Base-by-base conservation (phyloP, 257 asterid genomes). In the Echium plantagineum region DNA sequence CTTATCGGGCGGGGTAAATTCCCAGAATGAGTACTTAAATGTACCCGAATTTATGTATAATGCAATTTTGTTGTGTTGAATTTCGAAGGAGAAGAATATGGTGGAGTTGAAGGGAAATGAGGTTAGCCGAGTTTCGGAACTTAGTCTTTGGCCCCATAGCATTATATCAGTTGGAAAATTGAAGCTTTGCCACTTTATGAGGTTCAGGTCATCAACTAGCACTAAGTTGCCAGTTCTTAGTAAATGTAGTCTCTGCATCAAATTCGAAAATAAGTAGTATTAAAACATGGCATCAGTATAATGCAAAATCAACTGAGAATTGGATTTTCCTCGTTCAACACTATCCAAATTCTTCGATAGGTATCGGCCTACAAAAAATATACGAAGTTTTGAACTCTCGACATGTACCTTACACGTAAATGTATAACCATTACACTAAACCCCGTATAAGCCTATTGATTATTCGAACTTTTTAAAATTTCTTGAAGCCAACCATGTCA, bases 81-180 rank as follows among this genome's bases (percentile, higher is more conserved):
- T 83, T 55, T 87, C 90, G 67, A 87, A 66, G 5, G 96, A 84
- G 61, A 81, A 87, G 70, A 78, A 87, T 21, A 81, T 48, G 7
- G 76, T 72, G 19, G 87, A 77, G 72, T 80, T 80, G 58, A 46
- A 17, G 8, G 94, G 81, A 78, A 85, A 86, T 21, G 97, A 78
- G 3, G 94, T 86, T 64, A 87, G 61, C 65, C 90, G 75, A 55
- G 97, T 90, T 69, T 67, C 78, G 9, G 95, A 81, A 68, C 97
- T 90, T 49, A 90, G 72, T 59, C 94, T 78, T 62, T 90, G 97
- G 7, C 96, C 96, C 96, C 94, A 87, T 1, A 90, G 81, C 94
- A 90, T 90, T 18, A 71, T 42, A 52, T 90, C 84, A 15, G 97
- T 85, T 3, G 97, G 97, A 47, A 84, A 87, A 81, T 90, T 90